Conservation (phyloP, 805 yeast species). For the Pichia scutulata region DNA sequence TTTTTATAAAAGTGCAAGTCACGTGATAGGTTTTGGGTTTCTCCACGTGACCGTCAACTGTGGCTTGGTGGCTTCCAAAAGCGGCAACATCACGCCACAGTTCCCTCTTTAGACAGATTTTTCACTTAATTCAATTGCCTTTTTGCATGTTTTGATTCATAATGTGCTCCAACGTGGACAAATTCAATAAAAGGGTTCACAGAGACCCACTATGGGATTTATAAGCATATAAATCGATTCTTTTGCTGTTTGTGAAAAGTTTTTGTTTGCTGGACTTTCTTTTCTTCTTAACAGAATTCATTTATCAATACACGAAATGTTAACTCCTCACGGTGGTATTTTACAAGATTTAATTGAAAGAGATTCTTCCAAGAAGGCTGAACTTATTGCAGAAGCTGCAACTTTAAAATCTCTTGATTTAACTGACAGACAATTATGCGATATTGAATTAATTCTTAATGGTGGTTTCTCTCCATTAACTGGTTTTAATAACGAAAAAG, state of each 20-base stretch:
- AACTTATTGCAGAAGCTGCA: slow-evolving; percentile 52
- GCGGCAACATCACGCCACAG: neutral
- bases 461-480: slow-evolving; percentile 90
- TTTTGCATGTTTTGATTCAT: neutral
- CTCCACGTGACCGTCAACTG: neutral
- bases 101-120: neutral
- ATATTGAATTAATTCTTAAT: slow-evolving; percentile 79
- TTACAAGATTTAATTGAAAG: slow-evolving; percentile 80
- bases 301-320: slow-evolving; percentile 33
- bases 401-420: slow-evolving; percentile 42
- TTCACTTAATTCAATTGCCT: neutral
- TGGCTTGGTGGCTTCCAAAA: neutral
- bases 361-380: slow-evolving; percentile 54
- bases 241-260: neutral
- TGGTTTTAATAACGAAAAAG: slow-evolving; percentile 60
- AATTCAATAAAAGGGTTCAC: no score
- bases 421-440: slow-evolving; percentile 88
- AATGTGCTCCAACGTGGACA: neutral
- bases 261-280: no score
- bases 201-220: neutral
- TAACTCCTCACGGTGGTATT: slow-evolving; percentile 87
- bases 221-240: neutral
- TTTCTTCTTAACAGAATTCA: neutral
- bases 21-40: neutral
- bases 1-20: no score